Evolutionary conservation across 192 early-diverging fungal genomes (phyloP), one percentile per base, ranked within the genome.

Genomic region (Entomortierella beljakovae): DNA sequence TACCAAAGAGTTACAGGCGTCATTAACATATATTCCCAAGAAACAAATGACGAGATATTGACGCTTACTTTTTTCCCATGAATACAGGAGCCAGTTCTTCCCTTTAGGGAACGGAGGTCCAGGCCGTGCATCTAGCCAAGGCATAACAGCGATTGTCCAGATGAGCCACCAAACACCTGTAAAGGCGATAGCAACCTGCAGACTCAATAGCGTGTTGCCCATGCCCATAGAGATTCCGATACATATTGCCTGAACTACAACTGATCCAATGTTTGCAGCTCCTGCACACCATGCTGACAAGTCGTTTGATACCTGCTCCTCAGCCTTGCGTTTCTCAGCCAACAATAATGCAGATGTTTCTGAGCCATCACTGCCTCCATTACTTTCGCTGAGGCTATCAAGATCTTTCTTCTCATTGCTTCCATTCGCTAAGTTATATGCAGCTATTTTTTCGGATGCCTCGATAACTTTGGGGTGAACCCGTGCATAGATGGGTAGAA

Each of bases 131-230:
- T 76, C 61, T 7, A 87, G 57, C 65, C 64, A 74, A 25, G 83
- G 71, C 56, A 80, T 40, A 18, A 83, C 54, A 1, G 57, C 68
- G 6, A 85, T 64, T 11, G 86, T 75, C 69, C 83, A 85, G 0
- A 71, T 2, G 1, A 83, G 57, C 86, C 86, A 87, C 86, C 86
- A 87, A 5, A 83, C 63, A 0, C 84, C 86, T 8, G 76, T 81
- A 31, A 85, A 61, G 0, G 74, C 71, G 23, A 80, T 82, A 15
- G 71, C 80, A 32, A 84, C 58, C 53, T 81, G 73, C 10, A 87
- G 61, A 57, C 71, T 69, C 54, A 81, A 46, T 32, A 64, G 58
- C 11, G 82, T 70, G 38, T 65, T 56, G 16, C 70, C 31, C 68
- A 82, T 75, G 2, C 57, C 80, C 0, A 82, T 22, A 26, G 85